Evolutionary conservation across 176 grass and related monocot genomes (phyloP), one percentile per base, ranked within the genome.

Genomic region (sorghum (Sorghum bicolor)): DNA sequence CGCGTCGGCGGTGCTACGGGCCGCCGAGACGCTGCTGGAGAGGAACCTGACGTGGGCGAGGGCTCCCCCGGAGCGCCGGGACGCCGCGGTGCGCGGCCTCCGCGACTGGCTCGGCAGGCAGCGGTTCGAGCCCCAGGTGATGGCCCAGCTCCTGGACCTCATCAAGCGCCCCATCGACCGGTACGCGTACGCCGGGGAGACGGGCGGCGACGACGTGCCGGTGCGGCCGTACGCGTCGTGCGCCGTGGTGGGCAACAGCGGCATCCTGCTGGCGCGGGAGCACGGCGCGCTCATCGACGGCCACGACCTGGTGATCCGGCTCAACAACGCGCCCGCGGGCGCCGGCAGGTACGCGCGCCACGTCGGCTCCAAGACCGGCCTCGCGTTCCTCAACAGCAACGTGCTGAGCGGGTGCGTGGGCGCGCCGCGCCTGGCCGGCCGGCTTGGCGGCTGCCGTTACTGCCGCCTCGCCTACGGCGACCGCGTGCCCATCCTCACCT

Each of bases 371-470:
- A 85, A 52, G 83, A 95, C 96, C 3, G 86, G 86, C 19, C 82
- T 95, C 26, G 83, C 96, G 16, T 90, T 98, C 91, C 74, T 98
- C 79, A 93, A 98, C 81, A 90, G 87, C 81, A 95, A 95, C 85
- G 80, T 95, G 68, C 91, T 98, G 81, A 89, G 88, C 78, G 38
- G 80, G 25, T 95, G 91, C 87, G 43, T 90, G 5, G 8, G 38
- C 37, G 37, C 52, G 52, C 0, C 71, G 33, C 88, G 67, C 52
- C 12, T 12, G 41, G 41, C 12, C 41, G 41, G 22, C 19, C n/a
- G n/a, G n/a, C n/a, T n/a, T n/a, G 19, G 5, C 17, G 84, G 44
- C 4, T 36, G 78, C 79, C 57, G 36, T 11, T 11, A 38, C 73
- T 68, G 65, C 61, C 63, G 70, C 61, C 38, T 44, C 70, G 43